phyloP scores from a whole-genome alignment of 495 filamentous ascomycete genomes.

The Annulohypoxylon moriforme region DNA sequence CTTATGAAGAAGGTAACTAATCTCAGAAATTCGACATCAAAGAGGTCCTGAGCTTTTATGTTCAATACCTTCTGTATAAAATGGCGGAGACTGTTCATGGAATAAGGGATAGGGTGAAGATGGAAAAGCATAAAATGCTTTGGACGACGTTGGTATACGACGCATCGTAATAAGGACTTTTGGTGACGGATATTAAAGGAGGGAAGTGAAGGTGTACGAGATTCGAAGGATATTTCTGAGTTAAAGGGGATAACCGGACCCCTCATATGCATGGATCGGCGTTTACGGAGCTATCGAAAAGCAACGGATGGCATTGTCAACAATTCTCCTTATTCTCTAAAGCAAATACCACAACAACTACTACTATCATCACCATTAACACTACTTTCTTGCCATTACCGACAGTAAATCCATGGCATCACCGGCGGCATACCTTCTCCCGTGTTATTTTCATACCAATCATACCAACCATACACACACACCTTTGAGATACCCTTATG shows the following conservation, averaged over 20 bases:
- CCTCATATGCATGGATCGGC: conserved; percentile 14
- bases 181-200: background rate
- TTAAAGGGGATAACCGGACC: background rate
- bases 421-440: background rate
- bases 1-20: conserved; percentile 34
- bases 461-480: background rate
- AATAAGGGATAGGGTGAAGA: background rate
- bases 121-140: background rate
- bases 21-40: background rate
- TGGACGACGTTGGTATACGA: conserved; percentile 1
- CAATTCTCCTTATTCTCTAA: background rate
- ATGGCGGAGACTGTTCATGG: background rate
- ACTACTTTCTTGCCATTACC: background rate
- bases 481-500: conserved; percentile 3
- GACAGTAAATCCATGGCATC: background rate
- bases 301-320: background rate
- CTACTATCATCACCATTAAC: background rate
- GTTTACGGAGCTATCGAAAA: conserved; percentile 10
- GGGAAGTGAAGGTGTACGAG: background rate
- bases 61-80: background rate
- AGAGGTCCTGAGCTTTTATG: background rate
- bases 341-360: no score
- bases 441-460: background rate
- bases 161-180: background rate
- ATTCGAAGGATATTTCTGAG: background rate